Base-by-base conservation (phyloP, 2,329 filamentous ascomycete genomes). In the Scytalidium lignicola region DNA sequence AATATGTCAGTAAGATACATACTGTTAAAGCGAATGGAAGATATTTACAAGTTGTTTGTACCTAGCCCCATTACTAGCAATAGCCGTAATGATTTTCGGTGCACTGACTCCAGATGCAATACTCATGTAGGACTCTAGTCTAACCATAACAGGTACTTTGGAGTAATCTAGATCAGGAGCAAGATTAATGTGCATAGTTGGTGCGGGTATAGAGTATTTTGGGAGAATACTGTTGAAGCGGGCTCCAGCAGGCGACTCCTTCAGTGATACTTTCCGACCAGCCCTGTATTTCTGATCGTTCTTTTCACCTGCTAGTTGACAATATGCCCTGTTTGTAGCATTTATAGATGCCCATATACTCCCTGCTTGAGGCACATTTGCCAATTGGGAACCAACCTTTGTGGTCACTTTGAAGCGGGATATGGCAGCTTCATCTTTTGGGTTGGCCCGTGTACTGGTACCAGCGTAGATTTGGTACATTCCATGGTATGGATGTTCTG, bases 381-480 rank as follows among this genome's bases (percentile, higher is more conserved):
- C 75, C 59, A 70, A 66, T 6, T 75, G 71, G 26, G 81, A 76
- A 2, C 83, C 80, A 28, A 97, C 76, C 43, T 74, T 78, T 29
- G 77, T 79, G 1, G 90, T 90, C 13, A 91, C 90, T 54, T 75
- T 77, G 58, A 86, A 82, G 44, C 93, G 83, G 3, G 86, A 85
- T 18, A 83, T 72, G 1, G 88, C 87, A 3, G 86, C 79, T 39
- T 86, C 81, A 56, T 96, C 92, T 57, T 86, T 84, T 46, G 75
- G 75, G 58, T 85, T 83, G 45, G 78, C 79, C 51, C 83, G 85
- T 46, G 79, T 82, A 59, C 84, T 87, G 41, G 81, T 83, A 19
- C 86, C 85, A 2, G 91, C 88, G 74, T 92, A 96, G 40, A 99
- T 89, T 59, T 97, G 91, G 65, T 99, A 95, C 83, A 97, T 92